Evolutionary conservation across 495 filamentous ascomycete species (phyloP).

Genomic region (Penicillium atrosanguineum): DNA sequence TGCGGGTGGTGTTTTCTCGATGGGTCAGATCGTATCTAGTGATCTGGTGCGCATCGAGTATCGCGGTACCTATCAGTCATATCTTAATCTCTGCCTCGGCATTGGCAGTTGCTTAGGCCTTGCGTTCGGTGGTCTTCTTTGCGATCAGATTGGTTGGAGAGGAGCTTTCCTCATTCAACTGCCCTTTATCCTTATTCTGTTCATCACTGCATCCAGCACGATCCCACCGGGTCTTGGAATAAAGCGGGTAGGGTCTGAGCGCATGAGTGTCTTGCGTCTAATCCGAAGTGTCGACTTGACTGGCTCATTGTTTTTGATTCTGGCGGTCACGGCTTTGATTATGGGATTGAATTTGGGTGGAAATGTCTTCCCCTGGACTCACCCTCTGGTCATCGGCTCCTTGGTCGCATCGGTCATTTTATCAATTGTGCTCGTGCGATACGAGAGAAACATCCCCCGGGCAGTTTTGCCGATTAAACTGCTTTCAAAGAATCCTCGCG

Average conservation of each 20-base stretch:
- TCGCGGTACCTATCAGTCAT: constrained; percentile 72
- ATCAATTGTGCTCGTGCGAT: constrained; percentile 58
- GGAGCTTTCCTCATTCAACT: constrained; percentile 70
- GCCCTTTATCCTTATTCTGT: constrained; percentile 58
- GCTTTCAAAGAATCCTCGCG: constrained; percentile 56
- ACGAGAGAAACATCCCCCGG: constrained; percentile 57
- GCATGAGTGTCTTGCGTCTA: constrained; percentile 50
- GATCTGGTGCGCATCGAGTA: constrained; percentile 75
- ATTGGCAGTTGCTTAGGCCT: constrained; percentile 63
- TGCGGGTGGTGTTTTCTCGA: constrained; percentile 69
- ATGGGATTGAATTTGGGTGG: constrained; percentile 75
- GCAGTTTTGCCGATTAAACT: constrained; percentile 73
- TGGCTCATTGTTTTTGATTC: constrained; percentile 64
- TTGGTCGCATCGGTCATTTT: constrained; percentile 55
- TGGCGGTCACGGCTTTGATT: constrained; percentile 63
- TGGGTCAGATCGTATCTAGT: constrained; percentile 70
- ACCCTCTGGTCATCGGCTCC: constrained; percentile 65
- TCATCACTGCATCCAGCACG: constrained; percentile 53
- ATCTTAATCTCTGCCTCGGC: constrained; percentile 69
- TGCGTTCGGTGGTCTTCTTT: constrained; percentile 69
- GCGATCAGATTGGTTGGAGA: constrained; percentile 72
- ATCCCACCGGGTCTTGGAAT: constrained; percentile 61
- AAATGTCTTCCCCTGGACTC: constrained; percentile 71
- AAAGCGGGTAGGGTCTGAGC: constrained; percentile 43
- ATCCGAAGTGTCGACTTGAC: constrained; percentile 66